Evolutionary conservation across 2,329 filamentous ascomycete species (phyloP), one percentile per base, ranked within the genome.

Genomic region (Fusarium duplospermum): DNA sequence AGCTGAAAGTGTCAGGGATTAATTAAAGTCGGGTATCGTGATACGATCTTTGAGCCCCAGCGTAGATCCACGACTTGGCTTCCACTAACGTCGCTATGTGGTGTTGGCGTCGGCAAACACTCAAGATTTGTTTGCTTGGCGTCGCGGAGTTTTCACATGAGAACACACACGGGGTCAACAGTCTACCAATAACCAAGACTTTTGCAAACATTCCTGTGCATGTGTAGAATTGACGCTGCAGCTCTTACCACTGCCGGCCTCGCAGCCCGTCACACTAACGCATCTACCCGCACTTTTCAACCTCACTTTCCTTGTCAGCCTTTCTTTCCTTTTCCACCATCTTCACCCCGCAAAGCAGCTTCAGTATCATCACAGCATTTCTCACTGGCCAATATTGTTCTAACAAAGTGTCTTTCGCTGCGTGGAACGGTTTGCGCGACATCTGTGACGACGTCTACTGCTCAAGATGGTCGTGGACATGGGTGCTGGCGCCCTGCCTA

Each of bases 401-500:
- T 13, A 13, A 14, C 18, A 54, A 52, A 20, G 11, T 16, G 50
- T 6, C 18, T 29, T 31, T 4, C 6, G 10, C 11, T 54, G 27
- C 27, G 50, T 14, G 14, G n/a, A 24, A 18, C 54, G 20, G 31
- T 36, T 31, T 20, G 18, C 18, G 50, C 50, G 27, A 31, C 50
- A 31, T 6, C 45, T 27, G 18, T n/a, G 16, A 22, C 31, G 36
- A 18, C 33, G 4, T 11, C 45, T 16, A 33, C 45, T 8, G 11
- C 10, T 56, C 52, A 35, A 35, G 14, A 70, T 70, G 67, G 63
- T 56, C 52, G 35, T 35, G 11, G 47, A 50, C 36, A 29, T n/a
- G 16, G 40, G 40, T 35, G 24, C n/a, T 13, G 24, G 22, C 27
- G 24, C 13, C 24, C 50, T 57, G 22, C 33, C 40, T 24, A 31